Evolutionary conservation across 2,329 filamentous ascomycete species (phyloP), one percentile per base, ranked within the genome.

Genomic region (Trichothecium sympodiale): DNA sequence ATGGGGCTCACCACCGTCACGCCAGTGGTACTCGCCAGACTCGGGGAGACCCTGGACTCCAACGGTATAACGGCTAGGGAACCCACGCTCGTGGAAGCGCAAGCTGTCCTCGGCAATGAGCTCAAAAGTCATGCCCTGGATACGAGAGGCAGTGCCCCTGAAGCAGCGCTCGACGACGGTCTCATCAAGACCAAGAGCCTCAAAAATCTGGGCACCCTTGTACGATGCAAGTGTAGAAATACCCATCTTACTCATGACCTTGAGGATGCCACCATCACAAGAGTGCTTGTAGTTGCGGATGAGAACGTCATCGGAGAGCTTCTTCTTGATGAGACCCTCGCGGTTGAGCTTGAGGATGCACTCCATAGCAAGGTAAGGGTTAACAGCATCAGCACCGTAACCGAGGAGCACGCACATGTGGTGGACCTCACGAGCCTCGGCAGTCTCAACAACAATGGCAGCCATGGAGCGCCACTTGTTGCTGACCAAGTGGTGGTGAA

Each of bases 201-300:
- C 89, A 48, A 95, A 96, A 45, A 96, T 96, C 65, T 96, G 89
- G 38, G 89, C 89, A 54, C 89, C 89, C 69, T 96, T 96, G 70
- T 96, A 96, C 47, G 83, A 89, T 53, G 89, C 86, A 31, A 96
- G 69, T 23, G 89, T 96, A 6, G 89, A 95, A 45, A 96, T 96
- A 66, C 89, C 89, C 89, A 96, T 96, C 71, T 96, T 96, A 59
- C 83, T 91, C 89, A 96, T 96, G 57, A 96, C 89, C 63, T 96
- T 96, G 44, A 96, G 69, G 44, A 96, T 94, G 65, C 89, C 89
- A 53, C 89, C 89, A 48, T 95, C 88, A 50, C 84, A 89, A 43
- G 89, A 95, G 60, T 93, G 84, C 65, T 93, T 94, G 72, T 95
- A 96, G 67, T 96, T 96, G 50, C 81, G 78, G 46, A 95, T 88